phyloP scores from a whole-genome alignment of 23 red algal species.

The Chondrus crispus region DNA sequence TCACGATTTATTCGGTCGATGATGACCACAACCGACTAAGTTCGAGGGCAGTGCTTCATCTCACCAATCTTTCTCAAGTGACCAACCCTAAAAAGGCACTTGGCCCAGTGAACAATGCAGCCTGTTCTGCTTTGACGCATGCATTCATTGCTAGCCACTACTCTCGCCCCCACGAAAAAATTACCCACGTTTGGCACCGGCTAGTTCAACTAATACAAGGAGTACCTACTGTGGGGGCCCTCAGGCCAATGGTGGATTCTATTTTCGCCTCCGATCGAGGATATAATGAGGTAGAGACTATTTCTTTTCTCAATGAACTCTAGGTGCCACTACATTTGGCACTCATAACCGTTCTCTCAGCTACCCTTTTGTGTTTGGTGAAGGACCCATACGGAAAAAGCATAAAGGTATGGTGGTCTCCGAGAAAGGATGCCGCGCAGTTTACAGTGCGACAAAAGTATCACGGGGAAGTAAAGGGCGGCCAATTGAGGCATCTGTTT shows the following conservation, averaged over 20 bases:
- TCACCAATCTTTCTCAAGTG: not conserved
- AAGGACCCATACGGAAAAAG: not conserved
- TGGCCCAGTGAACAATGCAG: not conserved
- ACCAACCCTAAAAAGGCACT: not conserved
- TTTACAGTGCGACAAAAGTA: not conserved
- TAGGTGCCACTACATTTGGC: not conserved
- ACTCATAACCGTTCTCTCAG: not conserved
- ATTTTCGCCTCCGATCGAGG: not conserved
- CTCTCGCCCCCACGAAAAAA: not conserved
- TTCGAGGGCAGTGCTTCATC: not conserved
- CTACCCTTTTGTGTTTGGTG: slow-evolving; percentile 16
- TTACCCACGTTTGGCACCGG: not conserved
- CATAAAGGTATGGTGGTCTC: slow-evolving; percentile 6
- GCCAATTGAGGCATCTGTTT: not conserved
- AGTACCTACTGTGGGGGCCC: not conserved
- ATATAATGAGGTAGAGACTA: not conserved
- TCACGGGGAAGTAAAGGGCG: not conserved
- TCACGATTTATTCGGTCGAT: not conserved
- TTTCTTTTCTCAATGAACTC: not conserved
- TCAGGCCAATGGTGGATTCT: not conserved
- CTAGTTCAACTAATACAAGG: not conserved
- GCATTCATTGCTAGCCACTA: not conserved
- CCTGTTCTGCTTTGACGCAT: not conserved
- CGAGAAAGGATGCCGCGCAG: not conserved
- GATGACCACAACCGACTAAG: slow-evolving; percentile 19